These are phyloP conservation scores for Lentinula novae-zelandiae DNA, from an alignment of 1,284 basidiomycete species.

Conservation along the genomic window DNA sequence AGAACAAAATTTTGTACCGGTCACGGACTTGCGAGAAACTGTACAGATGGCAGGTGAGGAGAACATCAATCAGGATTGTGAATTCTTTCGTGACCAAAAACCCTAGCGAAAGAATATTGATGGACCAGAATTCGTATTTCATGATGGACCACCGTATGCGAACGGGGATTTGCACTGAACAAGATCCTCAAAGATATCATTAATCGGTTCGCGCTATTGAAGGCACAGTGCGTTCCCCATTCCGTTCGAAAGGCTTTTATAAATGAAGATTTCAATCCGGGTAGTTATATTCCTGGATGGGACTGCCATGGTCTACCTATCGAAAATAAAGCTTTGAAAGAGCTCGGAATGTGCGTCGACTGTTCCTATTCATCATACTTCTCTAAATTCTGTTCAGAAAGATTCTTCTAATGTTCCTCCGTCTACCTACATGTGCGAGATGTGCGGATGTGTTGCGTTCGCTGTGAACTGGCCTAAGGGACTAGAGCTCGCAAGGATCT, in stretches of 20 bases:
- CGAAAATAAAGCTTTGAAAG: constrained; percentile 85
- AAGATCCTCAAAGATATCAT: constrained; percentile 98
- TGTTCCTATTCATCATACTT: neutral
- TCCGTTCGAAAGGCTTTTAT: neutral
- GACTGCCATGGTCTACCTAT: constrained; percentile 99
- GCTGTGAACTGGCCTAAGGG: too few relatives aligned
- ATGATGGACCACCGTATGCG: constrained; percentile 98
- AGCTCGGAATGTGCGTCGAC: constrained; percentile 52
- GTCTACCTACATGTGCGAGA: constrained; percentile 52
- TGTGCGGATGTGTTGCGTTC: constrained; percentile 33
- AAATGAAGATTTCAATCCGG: neutral
- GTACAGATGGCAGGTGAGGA: constrained; percentile 82
- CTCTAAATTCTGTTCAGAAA: constrained; percentile 28
- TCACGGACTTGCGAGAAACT: constrained; percentile 71
- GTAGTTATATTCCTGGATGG: constrained; percentile 93
- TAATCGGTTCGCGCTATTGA: constrained; percentile 86
- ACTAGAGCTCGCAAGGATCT: neutral
- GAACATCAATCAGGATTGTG: neutral
- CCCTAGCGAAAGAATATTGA: constrained; percentile 59
- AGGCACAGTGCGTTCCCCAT: constrained; percentile 68
- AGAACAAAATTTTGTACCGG: constrained; percentile 60
- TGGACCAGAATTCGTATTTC: constrained; percentile 78
- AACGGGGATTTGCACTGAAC: constrained; percentile 96
- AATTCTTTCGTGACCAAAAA: too few relatives aligned
- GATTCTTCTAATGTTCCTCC: constrained; percentile 55